These are phyloP conservation scores for Pythium rishiriense DNA, from an alignment of 352 stramenopile species.

Conservation along the genomic window DNA sequence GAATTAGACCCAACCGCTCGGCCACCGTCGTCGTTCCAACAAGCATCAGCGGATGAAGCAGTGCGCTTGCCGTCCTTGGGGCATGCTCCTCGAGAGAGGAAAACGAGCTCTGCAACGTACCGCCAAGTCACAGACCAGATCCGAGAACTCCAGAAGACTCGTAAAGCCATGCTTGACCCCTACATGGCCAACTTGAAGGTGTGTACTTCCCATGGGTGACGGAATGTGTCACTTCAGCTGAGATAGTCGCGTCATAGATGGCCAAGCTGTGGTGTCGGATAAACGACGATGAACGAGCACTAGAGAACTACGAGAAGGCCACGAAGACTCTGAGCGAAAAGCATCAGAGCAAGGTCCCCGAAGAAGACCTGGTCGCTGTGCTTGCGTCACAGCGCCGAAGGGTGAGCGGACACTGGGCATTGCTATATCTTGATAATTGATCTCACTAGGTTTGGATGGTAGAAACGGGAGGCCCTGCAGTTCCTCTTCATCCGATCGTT, in stretches of 20 bases:
- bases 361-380: slow-evolving; percentile 31
- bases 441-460: neutral
- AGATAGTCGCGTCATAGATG: slow-evolving; percentile 32
- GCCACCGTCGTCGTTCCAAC: slow-evolving; percentile 9
- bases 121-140: slow-evolving; percentile 50
- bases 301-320: slow-evolving; percentile 59
- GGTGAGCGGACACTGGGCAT: slow-evolving; percentile 20
- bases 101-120: slow-evolving; percentile 28
- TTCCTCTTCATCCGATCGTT: slow-evolving; percentile 48
- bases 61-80: slow-evolving; percentile 15
- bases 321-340: slow-evolving; percentile 38
- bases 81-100: neutral
- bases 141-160: slow-evolving; percentile 38
- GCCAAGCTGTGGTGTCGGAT: slow-evolving; percentile 56
- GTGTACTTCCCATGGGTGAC: neutral
- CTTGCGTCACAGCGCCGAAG: slow-evolving; percentile 45
- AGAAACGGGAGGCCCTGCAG: slow-evolving; percentile 48
- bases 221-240: neutral
- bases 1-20: slow-evolving; percentile 29
- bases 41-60: slow-evolving; percentile 5
- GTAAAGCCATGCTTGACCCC: slow-evolving; percentile 43
- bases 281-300: slow-evolving; percentile 43
- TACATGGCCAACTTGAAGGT: slow-evolving; percentile 62
- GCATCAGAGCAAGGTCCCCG: slow-evolving; percentile 29
- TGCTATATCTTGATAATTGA: neutral